Base-by-base conservation (phyloP, 371 early-diverging fungal genomes). In the Caulochytrium protostelioides region DNA sequence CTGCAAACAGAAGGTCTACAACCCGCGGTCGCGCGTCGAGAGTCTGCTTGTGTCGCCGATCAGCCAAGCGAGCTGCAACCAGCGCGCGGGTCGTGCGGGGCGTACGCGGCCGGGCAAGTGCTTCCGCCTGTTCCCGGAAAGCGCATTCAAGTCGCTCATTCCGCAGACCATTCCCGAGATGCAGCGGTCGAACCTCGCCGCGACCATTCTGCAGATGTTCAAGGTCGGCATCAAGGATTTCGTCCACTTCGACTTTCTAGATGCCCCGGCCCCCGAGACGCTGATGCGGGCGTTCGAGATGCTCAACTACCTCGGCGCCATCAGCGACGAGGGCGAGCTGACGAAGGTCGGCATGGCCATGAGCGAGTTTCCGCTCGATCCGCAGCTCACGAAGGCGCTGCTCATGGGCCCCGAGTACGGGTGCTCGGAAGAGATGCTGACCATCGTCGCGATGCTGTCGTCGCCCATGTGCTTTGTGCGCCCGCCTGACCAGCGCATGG, bases 1-100 rank as follows among this genome's bases (percentile, higher is more conserved):
- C 38, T 70, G 90, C 6, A 99, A 99, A 50, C 77, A 87, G 43
- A 92, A 89, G 57, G 89, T 83, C 16, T 86, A 82, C 54, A 87
- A 91, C 54, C 89, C 94, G 24, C 74, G 86, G 22, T 35, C 6
- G 25, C 8, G 85, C 23, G 76, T 80, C 28, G 80, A 79, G 38
- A 70, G 70, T 4, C 58, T 81, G 32, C 52, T 77, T 25, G 74
- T 77, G 2, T 67, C 68, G 9, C 76, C 73, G 12, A 79, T 83
- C 21, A 72, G 75, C 30, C 70, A 74, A 26, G 79, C 76, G 28
- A 74, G 61, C 28, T 86, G 82, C 23, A 73, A 74, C 45, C 85
- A 86, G 48, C 65, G 94, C 32, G 68, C 78, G 19, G 92, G 91
- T 34, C 72, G 91, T 60, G 86, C 87, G 22, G 89, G 89, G 26